Evolutionary conservation across 148 eudicot species (phyloP), one percentile per base, ranked within the genome.

Genomic region (Limonium bicolor): DNA sequence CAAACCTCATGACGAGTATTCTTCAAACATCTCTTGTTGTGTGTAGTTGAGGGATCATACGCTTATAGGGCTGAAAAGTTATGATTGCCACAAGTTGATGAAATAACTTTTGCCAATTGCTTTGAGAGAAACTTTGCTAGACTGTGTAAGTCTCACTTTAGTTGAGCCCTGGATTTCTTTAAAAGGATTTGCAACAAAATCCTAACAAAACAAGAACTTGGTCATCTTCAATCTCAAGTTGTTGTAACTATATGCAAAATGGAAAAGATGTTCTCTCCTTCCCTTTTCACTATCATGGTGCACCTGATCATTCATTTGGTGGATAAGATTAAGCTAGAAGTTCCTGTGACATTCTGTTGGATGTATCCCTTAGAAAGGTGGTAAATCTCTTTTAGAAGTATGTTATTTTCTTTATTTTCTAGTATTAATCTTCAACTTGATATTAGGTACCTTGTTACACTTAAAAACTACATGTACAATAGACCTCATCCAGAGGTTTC

Each of bases 361-460:
- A 58, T 58, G 54, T 57, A 57, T 23, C 48, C 54, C 9, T 10
- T 48, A 14, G 47, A 57, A 30, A 48, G 62, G 48, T 48, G 20
- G 13, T 17, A 7, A 29, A 1, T 12, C 1, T n/a, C n/a, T n/a
- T n/a, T n/a, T n/a, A n/a, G n/a, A n/a, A n/a, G n/a, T n/a, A n/a
- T n/a, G n/a, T 7, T 29, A 29, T 7, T 29, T 29, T 29, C 12
- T 29, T 1, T 29, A 29, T 12, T 29, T 12, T 7, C 9, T 29
- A 12, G 33, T 29, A 12, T 29, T 29, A 29, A 29, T 12, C 7
- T 29, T 29, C 9, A 29, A 7, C 9, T 29, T 29, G 12, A 29
- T 12, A 29, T 29, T 29, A 7, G 12, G 7, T 29, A 29, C 1
- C n/a, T n/a, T n/a, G n/a, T n/a, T n/a, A n/a, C n/a, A n/a, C n/a